phyloP scores from a whole-genome alignment of 2,329 filamentous ascomycete species.

The Fusarium floridanum region DNA sequence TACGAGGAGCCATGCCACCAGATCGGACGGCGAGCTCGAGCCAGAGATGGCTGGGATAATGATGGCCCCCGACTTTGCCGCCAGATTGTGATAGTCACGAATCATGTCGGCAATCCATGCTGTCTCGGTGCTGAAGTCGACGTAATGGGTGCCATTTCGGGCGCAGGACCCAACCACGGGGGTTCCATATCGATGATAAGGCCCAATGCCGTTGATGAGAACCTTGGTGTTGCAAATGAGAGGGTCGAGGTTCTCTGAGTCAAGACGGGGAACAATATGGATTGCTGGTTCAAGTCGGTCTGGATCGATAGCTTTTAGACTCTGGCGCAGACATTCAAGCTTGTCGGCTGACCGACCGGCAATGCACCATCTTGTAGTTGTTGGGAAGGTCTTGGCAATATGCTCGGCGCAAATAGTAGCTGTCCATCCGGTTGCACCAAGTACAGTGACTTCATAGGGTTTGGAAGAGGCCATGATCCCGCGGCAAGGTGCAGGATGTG shows the following conservation, averaged over 20 bases:
- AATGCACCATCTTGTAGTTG: conserved; percentile 7
- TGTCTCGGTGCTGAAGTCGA: conserved; percentile 12
- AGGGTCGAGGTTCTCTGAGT: neutral
- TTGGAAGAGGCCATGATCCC: neutral
- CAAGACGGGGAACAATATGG: neutral
- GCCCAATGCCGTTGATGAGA: conserved; percentile 9
- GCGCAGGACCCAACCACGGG: conserved; percentile 4
- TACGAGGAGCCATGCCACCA: neutral
- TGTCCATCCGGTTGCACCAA: neutral
- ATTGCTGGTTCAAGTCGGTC: neutral
- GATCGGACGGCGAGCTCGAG: neutral
- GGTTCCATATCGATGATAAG: conserved; percentile 5
- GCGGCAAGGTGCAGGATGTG: too few species aligned
- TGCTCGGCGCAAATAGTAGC: neutral
- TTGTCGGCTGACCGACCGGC: conserved; percentile 6
- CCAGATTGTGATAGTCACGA: neutral
- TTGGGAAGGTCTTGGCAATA: neutral
- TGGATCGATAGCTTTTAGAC: neutral
- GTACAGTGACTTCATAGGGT: neutral
- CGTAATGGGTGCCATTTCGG: conserved; percentile 8
- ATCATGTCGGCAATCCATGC: conserved; percentile 7
- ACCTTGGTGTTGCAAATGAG: neutral
- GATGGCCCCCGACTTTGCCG: neutral
- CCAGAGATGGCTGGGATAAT: neutral
- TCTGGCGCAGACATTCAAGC: neutral